phyloP scores from a whole-genome alignment of 352 stramenopile species.

The Pythium sp. region DNA sequence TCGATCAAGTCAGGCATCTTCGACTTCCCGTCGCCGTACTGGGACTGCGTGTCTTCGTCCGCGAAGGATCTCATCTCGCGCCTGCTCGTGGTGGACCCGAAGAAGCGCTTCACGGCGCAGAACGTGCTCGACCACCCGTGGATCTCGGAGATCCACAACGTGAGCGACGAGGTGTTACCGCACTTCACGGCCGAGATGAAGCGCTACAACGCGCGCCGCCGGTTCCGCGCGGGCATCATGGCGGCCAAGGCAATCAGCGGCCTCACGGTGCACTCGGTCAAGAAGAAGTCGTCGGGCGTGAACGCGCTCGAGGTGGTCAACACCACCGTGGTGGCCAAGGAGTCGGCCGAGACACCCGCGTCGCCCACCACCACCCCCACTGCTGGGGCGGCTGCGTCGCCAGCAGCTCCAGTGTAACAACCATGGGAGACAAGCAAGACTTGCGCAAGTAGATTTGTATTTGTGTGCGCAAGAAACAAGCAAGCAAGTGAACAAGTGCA shows the following conservation, averaged over 20 bases:
- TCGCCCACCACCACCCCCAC: constrained; percentile 7
- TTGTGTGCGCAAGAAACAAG: not conserved
- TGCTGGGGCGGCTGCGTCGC: constrained; percentile 12
- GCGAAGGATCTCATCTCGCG: constrained; percentile 92
- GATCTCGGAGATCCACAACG: constrained; percentile 77
- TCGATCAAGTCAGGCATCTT: constrained; percentile 89
- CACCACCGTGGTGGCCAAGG: constrained; percentile 13
- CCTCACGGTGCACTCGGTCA: constrained; percentile 27
- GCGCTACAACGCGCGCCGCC: constrained; percentile 78
- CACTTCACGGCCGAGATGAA: constrained; percentile 91
- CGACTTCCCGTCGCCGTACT: constrained; percentile 93
- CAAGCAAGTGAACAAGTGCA: not conserved
- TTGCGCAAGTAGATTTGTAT: not conserved
- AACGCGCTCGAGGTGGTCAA: constrained; percentile 29
- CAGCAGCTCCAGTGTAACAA: constrained; percentile 15
- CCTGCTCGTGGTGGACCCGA: constrained; percentile 89
- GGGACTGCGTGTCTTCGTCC: constrained; percentile 87
- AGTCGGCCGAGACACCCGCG: constrained; percentile 22
- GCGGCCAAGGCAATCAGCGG: constrained; percentile 66
- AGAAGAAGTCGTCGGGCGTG: constrained; percentile 48
- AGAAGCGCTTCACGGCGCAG: constrained; percentile 86
- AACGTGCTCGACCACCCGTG: constrained; percentile 82
- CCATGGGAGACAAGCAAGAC: not conserved
- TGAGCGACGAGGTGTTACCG: constrained; percentile 73
- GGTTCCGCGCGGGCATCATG: constrained; percentile 82